These are phyloP conservation scores for Termitomyces sp. DNA, from an alignment of 768 basidiomycete species.

Conservation along the genomic window DNA sequence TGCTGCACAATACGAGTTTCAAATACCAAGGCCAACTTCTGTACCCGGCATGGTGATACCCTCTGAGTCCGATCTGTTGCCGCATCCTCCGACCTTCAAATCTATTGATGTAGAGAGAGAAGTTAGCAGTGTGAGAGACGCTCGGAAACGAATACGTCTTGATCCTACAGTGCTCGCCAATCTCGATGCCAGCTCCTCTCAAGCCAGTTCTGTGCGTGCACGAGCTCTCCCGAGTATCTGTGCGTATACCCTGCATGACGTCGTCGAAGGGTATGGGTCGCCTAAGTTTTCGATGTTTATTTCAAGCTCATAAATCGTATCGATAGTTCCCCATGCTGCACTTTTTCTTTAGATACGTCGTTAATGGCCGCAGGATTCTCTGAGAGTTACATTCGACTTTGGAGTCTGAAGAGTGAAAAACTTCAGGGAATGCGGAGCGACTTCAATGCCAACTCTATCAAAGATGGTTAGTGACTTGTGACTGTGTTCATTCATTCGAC, in stretches of 20 bases:
- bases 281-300: neutral
- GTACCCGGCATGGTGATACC: slow-evolving; percentile 59
- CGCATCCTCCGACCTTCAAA: slow-evolving; percentile 79
- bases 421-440: slow-evolving; percentile 75
- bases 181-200: slow-evolving; percentile 54
- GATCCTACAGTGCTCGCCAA: slow-evolving; percentile 66
- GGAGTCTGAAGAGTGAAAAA: slow-evolving; percentile 92
- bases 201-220: slow-evolving; percentile 50
- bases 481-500: neutral
- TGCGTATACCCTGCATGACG: slow-evolving; percentile 91
- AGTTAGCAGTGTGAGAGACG: slow-evolving; percentile 84
- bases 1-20: slow-evolving; percentile 59
- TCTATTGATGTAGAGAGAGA: slow-evolving; percentile 87
- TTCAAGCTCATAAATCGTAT: neutral
- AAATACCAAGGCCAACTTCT: slow-evolving; percentile 44
- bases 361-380: slow-evolving; percentile 93
- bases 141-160: slow-evolving; percentile 85
- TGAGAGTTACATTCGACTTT: slow-evolving; percentile 91
- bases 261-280: slow-evolving; percentile 79
- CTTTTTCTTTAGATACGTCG: slow-evolving; percentile 88
- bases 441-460: slow-evolving; percentile 58
- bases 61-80: slow-evolving; percentile 66
- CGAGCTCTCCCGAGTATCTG: slow-evolving; percentile 88
- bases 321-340: slow-evolving; percentile 72
- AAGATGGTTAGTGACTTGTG: slow-evolving; percentile 53